Percentiles rank a stretch among this genome's conserved stretches.
Conservation (phyloP, 345 rosid genomes). For the Durio zibethinus region DNA sequence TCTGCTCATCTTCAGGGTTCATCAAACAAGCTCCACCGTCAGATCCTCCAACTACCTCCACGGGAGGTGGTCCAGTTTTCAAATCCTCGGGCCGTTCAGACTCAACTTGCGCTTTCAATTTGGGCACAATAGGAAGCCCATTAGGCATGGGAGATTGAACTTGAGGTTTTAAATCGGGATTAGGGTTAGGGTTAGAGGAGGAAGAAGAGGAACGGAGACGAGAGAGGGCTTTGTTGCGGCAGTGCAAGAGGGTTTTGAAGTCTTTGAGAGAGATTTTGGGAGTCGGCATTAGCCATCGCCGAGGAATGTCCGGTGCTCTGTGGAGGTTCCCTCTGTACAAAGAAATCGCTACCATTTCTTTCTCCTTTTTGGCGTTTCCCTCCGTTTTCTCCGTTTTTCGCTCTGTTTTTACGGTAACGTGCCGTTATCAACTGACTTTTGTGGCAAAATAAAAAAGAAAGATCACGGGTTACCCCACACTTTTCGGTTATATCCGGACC, state of each 20-base stretch:
- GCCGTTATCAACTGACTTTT: not conserved
- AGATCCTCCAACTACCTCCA: conserved; percentile 11
- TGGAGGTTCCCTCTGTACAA: conserved; percentile 91
- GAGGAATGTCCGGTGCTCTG: conserved; percentile 68
- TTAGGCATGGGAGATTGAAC: not conserved
- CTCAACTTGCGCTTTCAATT: conserved; percentile 18
- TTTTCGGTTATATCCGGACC: not conserved
- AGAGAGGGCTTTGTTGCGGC: conserved; percentile 63
- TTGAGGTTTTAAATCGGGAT: conserved; percentile 9
- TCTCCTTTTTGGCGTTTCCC: not conserved
- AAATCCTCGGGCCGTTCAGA: not conserved
- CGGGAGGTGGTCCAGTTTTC: conserved; percentile 17
- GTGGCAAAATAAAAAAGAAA: not conserved
- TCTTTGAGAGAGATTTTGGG: conserved; percentile 54
- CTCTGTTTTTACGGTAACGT: not conserved
- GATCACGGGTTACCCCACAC: not conserved
- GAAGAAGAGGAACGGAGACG: conserved; percentile 35
- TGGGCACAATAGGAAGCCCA: conserved; percentile 20
- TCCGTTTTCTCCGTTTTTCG: not conserved
- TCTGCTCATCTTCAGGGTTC: conserved; percentile 13
- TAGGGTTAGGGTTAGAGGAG: conserved; percentile 22
- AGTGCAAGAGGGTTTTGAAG: conserved; percentile 59
- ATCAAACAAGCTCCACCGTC: conserved; percentile 20
- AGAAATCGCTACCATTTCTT: conserved; percentile 83
- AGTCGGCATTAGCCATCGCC: conserved; percentile 74